Conservation (phyloP, 257 asterid species). For the Solanum pimpinellifolium region DNA sequence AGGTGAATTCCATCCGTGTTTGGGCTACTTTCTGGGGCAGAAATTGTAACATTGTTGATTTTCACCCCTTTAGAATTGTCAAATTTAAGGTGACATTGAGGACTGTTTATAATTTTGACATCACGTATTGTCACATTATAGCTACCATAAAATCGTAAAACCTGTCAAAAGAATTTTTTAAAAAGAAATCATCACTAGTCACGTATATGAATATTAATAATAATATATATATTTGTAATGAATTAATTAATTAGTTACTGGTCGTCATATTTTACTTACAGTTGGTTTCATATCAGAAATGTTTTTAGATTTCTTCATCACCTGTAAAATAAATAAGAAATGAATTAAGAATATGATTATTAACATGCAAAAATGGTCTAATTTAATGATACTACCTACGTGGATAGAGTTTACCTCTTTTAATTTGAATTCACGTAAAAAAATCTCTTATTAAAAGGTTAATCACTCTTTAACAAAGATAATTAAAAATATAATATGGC, state of each 20-base stretch:
- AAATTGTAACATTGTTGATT: slow-evolving; percentile 53
- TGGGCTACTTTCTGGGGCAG: slow-evolving; percentile 63
- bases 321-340: slow-evolving; percentile 15
- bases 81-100: slow-evolving; percentile 71
- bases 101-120: slow-evolving; percentile 48
- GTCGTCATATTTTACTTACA: slow-evolving; percentile 22
- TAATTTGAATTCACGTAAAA: neutral
- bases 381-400: neutral
- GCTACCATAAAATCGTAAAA: slow-evolving; percentile 64
- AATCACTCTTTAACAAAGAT: neutral
- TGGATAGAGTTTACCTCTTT: neutral
- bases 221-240: neutral
- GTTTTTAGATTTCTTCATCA: slow-evolving; percentile 25
- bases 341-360: neutral
- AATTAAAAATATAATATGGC: neutral
- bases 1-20: slow-evolving; percentile 88
- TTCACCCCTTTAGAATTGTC: slow-evolving; percentile 49
- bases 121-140: slow-evolving; percentile 39
- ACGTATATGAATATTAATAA: neutral
- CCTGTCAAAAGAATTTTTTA: slow-evolving; percentile 16
- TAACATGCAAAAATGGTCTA: neutral
- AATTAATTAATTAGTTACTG: neutral
- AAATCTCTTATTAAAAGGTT: neutral
- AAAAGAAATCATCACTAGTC: neutral
- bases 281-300: slow-evolving; percentile 51